These are phyloP conservation scores for Plantago major DNA, from an alignment of 257 asterid species.

Conservation along the genomic window DNA sequence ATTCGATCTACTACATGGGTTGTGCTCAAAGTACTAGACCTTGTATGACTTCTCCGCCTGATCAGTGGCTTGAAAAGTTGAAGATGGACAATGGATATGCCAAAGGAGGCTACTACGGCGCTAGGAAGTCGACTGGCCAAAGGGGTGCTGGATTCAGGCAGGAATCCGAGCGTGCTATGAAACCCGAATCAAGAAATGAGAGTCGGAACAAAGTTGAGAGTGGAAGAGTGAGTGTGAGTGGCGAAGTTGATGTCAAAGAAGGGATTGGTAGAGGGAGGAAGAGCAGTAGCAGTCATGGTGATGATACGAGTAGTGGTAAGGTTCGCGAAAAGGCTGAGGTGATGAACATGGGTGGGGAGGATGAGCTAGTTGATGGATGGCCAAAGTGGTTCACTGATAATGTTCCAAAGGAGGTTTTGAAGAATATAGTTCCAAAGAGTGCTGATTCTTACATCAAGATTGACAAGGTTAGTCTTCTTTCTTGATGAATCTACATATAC, in stretches of 20 bases:
- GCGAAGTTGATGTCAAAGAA: slow-evolving; percentile 21
- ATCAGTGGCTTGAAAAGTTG: slow-evolving; percentile 36
- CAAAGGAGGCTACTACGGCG: slow-evolving; percentile 27
- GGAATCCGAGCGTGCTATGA: slow-evolving; percentile 16
- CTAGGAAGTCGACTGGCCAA: slow-evolving; percentile 46
- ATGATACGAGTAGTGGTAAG: slow-evolving; percentile 16
- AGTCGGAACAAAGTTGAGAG: slow-evolving; percentile 10
- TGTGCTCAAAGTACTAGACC: slow-evolving; percentile 43
- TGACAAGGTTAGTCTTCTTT: slow-evolving; percentile 48
- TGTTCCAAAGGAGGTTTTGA: slow-evolving; percentile 57
- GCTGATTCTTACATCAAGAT: slow-evolving; percentile 79
- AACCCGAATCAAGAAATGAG: slow-evolving; percentile 28
- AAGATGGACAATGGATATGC: slow-evolving; percentile 47
- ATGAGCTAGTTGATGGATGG: slow-evolving; percentile 72
- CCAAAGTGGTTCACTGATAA: slow-evolving; percentile 77
- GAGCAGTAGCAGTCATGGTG: slow-evolving; percentile 14
- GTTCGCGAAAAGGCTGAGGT: slow-evolving; percentile 16
- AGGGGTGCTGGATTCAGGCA: slow-evolving; percentile 12
- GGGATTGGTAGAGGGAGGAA: slow-evolving; percentile 27
- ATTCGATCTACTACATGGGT: slow-evolving; percentile 39
- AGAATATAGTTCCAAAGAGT: slow-evolving; percentile 66
- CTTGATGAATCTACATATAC: neutral
- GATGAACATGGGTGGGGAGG: slow-evolving; percentile 28
- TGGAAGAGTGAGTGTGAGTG: slow-evolving; percentile 27
- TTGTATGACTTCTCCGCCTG: slow-evolving; percentile 36